phyloP scores from a whole-genome alignment of 306 rosid species.

The Sophora flavescens region DNA sequence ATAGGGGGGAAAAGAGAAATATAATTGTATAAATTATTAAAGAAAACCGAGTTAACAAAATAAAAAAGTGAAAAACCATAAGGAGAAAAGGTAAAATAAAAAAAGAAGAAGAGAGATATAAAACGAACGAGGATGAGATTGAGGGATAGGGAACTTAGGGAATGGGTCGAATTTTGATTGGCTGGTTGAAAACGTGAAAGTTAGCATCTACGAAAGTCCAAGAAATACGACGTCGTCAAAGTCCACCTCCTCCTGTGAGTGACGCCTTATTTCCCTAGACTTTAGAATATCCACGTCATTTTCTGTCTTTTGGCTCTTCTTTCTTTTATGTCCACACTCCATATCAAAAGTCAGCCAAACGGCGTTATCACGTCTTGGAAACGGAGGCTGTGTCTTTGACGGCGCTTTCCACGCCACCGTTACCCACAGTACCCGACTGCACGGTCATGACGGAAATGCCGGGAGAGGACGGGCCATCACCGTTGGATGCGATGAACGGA shows the following conservation, averaged over 20 bases:
- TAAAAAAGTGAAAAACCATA: too few relatives aligned
- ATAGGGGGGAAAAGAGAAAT: too few relatives aligned
- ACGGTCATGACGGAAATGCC: conserved; percentile 83
- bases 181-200: conserved; percentile 27
- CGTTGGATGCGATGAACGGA: conserved; percentile 55
- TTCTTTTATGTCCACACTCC: neutral
- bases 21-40: neutral
- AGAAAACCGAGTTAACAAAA: neutral
- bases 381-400: conserved; percentile 78
- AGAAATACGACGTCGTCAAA: conserved; percentile 77
- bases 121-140: neutral
- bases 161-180: neutral
- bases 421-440: conserved; percentile 65
- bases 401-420: conserved; percentile 57
- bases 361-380: conserved; percentile 69
- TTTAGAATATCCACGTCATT: conserved; percentile 53
- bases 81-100: neutral
- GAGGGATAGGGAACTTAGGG: neutral
- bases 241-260: neutral
- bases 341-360: conserved; percentile 41
- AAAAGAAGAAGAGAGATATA: too few relatives aligned
- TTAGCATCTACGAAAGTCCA: conserved; percentile 57
- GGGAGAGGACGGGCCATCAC: conserved; percentile 87
- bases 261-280: conserved; percentile 66
- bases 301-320: neutral